Conservation (phyloP, 192 early-diverging fungal species). For the Entomortierella parvispora region DNA sequence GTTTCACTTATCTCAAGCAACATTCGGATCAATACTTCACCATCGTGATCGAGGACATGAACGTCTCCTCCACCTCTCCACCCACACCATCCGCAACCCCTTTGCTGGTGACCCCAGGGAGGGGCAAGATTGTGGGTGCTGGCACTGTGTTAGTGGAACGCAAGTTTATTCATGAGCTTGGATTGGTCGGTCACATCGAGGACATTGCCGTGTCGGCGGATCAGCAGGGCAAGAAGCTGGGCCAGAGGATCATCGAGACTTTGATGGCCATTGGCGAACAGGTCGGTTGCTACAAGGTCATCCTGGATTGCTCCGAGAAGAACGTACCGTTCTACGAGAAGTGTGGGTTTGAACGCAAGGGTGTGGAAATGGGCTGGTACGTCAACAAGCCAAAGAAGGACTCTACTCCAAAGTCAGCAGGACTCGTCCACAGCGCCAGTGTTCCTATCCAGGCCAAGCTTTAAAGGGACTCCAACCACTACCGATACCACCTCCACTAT, state of each 20-base stretch:
- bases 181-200: slow-evolving; percentile 87
- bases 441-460: slow-evolving; percentile 26
- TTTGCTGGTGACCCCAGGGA: slow-evolving; percentile 63
- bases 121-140: slow-evolving; percentile 73
- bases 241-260: slow-evolving; percentile 79
- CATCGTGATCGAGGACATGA: slow-evolving; percentile 74
- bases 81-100: slow-evolving; percentile 25
- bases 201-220: slow-evolving; percentile 72
- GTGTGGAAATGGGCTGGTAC: slow-evolving; percentile 73
- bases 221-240: slow-evolving; percentile 71
- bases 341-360: slow-evolving; percentile 86
- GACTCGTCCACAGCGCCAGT: background rate
- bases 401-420: no score
- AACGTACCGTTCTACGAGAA: slow-evolving; percentile 91
- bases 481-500: no score
- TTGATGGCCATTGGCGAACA: slow-evolving; percentile 83
- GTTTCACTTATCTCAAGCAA: slow-evolving; percentile 78
- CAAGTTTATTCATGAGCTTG: slow-evolving; percentile 85
- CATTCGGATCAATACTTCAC: slow-evolving; percentile 85
- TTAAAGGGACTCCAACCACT: background rate
- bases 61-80: slow-evolving; percentile 20
- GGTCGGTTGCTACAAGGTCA: slow-evolving; percentile 85
- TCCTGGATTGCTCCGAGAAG: slow-evolving; percentile 71
- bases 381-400: slow-evolving; percentile 49
- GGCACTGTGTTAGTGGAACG: slow-evolving; percentile 87